A percentile compares a stretch with the other conserved stretches of the same genome.
These are phyloP conservation scores for Backusella tarrabulga DNA, from an alignment of 192 early-diverging fungal genomes.

Conservation along the genomic window DNA sequence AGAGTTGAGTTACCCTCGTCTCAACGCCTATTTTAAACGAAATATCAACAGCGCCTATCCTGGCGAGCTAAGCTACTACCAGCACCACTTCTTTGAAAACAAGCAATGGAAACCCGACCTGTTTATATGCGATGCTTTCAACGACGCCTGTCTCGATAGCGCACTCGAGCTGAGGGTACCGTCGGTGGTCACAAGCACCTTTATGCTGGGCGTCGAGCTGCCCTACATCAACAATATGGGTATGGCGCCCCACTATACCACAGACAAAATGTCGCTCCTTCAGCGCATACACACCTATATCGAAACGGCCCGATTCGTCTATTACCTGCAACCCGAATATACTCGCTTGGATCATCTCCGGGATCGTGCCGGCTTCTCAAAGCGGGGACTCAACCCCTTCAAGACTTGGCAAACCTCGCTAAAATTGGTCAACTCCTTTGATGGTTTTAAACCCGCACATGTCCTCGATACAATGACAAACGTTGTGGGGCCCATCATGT, in stretches of 20 bases:
- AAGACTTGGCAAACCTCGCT: background rate
- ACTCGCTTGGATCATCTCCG: background rate
- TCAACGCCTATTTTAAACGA: background rate
- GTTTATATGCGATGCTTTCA: background rate
- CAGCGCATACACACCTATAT: background rate
- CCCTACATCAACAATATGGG: background rate
- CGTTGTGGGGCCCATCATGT: constrained; percentile 28
- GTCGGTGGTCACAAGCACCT: background rate
- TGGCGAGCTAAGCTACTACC: background rate
- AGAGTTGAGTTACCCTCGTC: background rate
- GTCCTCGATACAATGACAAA: background rate
- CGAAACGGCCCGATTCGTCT: background rate
- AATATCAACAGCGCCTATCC: background rate
- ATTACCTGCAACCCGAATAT: background rate
- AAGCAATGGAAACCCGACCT: background rate
- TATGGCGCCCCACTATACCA: background rate
- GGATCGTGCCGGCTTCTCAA: background rate
- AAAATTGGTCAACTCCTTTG: background rate
- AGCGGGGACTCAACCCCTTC: background rate
- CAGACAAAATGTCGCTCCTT: background rate
- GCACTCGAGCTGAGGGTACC: background rate
- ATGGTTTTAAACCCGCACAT: background rate
- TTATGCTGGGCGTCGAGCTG: background rate
- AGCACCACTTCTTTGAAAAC: background rate
- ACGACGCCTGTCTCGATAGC: background rate